Evolutionary conservation across 2,329 filamentous ascomycete genomes (phyloP), one percentile per base, ranked within the genome.

Genomic region (Colletotrichum lindemuthianum): DNA sequence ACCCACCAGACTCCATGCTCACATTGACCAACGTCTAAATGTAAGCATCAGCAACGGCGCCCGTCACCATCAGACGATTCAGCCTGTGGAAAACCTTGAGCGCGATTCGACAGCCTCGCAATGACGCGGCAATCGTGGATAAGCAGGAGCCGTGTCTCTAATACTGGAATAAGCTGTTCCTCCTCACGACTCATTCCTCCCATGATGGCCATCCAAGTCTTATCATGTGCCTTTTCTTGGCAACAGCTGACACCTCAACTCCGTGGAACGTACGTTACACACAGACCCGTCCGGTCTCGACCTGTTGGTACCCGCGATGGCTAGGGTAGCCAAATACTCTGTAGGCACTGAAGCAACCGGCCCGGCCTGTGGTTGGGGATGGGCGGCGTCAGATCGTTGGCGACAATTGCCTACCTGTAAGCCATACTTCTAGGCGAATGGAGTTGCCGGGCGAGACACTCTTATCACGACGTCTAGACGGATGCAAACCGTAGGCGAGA

Each of bases 101-200:
- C 13, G 15, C 15, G 16, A 43, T 9, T 34, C 47, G 47, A 52
- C 47, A 52, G 54, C 47, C 48, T 39, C 47, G 54, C 16, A 45
- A 45, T 63, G 53, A 59, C 60, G 60, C 60, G 54, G 60, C 60
- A 40, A 13, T 10, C 34, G n/a, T 36, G 60, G 47, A 52, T 9
- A 16, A n/a, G 7, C 34, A 39, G 33, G 32, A 63, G 13, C 34
- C 40, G 34, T 51, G 59, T 63, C 58, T 58, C 59, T 12, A 44
- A 40, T 50, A 32, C 36, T 51, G 24, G 53, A 40, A 47, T 37
- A 12, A 39, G n/a, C 47, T 39, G 59, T 44, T n/a, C 41, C 12
- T 40, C 48, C 48, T 41, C 48, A 48, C 60, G 34, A 63, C 43
- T 52, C 16, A 16, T 48, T 55, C 41, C 13, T 43, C 48, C 54